A percentile compares a stretch with the other conserved stretches of the same genome.
Evolutionary conservation across 805 yeast genomes (phyloP).

Genomic region (Candida insectorum): DNA sequence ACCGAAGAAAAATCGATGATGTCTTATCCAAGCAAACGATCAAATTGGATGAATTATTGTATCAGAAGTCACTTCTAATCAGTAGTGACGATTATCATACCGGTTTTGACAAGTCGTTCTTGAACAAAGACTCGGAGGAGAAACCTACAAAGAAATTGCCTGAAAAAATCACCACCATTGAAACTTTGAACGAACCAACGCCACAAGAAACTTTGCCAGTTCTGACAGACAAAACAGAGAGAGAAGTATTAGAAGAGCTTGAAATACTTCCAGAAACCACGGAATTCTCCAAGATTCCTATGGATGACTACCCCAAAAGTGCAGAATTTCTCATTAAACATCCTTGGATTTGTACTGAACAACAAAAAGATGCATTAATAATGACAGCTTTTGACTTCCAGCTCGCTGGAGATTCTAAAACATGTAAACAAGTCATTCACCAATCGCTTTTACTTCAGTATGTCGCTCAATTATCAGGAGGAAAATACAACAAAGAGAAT

Average conservation of each 20-base stretch:
- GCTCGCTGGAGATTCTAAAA: slow-evolving; percentile 52
- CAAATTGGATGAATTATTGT: slow-evolving; percentile 62
- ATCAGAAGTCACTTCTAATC: slow-evolving; percentile 72
- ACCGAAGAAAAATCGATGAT: slow-evolving; percentile 65
- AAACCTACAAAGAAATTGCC: background rate
- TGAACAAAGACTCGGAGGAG: slow-evolving; percentile 52
- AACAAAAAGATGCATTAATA: slow-evolving; percentile 86
- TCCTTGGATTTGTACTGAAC: slow-evolving; percentile 68
- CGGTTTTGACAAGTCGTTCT: slow-evolving; percentile 83
- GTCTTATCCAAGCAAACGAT: slow-evolving; percentile 61
- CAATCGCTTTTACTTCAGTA: slow-evolving; percentile 81
- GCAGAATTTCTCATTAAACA: slow-evolving; percentile 54
- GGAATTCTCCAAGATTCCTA: slow-evolving; percentile 57
- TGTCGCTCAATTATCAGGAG: slow-evolving; percentile 45
- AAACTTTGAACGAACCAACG: slow-evolving; percentile 16
- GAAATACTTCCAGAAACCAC: slow-evolving; percentile 61
- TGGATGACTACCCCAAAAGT: slow-evolving; percentile 45
- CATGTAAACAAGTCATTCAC: slow-evolving; percentile 66
- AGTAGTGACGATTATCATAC: slow-evolving; percentile 89
- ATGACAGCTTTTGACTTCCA: slow-evolving; percentile 90
- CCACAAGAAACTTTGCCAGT: background rate
- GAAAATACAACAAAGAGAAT: slow-evolving; percentile 24
- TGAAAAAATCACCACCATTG: slow-evolving; percentile 23
- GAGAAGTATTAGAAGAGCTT: slow-evolving; percentile 45
- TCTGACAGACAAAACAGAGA: slow-evolving; percentile 1